Conservation (phyloP, 495 filamentous ascomycete species). For the Penicillium bovifimosum region DNA sequence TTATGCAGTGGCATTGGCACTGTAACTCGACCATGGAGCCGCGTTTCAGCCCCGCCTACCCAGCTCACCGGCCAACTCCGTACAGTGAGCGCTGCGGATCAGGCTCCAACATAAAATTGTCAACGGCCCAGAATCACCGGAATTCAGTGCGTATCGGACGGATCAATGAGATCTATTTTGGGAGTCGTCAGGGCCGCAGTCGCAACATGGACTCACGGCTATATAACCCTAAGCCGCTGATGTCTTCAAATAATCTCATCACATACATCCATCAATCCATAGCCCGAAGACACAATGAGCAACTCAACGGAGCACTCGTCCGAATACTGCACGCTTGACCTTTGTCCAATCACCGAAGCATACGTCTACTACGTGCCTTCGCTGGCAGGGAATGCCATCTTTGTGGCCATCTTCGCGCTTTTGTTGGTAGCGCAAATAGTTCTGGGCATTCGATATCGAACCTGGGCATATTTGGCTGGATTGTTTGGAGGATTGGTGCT, state of each 20-base stretch:
- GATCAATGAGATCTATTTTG: neutral
- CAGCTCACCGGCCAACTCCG: neutral
- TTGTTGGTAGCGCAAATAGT: slow-evolving; percentile 21
- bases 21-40: neutral
- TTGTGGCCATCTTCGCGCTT: slow-evolving; percentile 26
- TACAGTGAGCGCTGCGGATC: too few species aligned
- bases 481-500: slow-evolving; percentile 26
- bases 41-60: neutral
- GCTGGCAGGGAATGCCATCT: slow-evolving; percentile 35
- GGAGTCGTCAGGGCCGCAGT: neutral
- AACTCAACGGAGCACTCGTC: neutral
- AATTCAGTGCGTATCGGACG: neutral
- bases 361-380: slow-evolving; percentile 30
- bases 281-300: neutral
- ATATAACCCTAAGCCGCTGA: neutral
- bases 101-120: too few species aligned
- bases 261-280: neutral
- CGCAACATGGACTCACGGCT: neutral
- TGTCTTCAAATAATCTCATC: too few species aligned
- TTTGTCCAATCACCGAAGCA: slow-evolving; percentile 33
- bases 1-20: neutral
- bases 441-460: slow-evolving; percentile 24
- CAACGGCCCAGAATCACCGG: neutral
- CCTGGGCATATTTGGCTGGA: slow-evolving; percentile 25
- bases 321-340: slow-evolving; percentile 31